Percentiles rank a stretch among this genome's conserved stretches.
Conservation (phyloP, 2,329 filamentous ascomycete species). For the Alternaria infectoria region DNA sequence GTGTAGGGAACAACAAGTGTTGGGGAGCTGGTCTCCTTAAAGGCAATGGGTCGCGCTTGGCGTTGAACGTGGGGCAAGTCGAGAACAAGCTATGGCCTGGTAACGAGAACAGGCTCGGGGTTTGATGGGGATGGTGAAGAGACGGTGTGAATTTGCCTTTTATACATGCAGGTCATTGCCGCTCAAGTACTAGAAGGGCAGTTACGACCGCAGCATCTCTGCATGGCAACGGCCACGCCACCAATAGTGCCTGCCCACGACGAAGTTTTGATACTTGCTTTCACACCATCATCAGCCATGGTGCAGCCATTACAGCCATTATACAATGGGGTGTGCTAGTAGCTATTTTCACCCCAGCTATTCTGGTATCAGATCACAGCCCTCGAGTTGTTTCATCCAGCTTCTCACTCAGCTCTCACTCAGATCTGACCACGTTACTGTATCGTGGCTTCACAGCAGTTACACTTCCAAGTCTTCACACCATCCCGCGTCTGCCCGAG, state of each 20-base stretch:
- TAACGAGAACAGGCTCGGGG: constrained; percentile 8
- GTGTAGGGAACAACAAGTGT: constrained; percentile 17
- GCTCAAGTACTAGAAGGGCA: constrained; percentile 16
- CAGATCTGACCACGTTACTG: not conserved
- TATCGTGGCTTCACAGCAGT: not conserved
- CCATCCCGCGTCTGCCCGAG: not conserved
- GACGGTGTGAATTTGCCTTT: constrained; percentile 20
- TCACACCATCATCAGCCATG: not conserved
- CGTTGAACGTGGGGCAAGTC: constrained; percentile 31
- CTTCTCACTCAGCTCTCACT: not conserved
- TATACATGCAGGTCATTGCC: constrained; percentile 21
- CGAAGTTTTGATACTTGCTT: not conserved
- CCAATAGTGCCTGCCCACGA: constrained; percentile 13
- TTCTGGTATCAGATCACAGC: not conserved
- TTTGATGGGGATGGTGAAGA: constrained; percentile 12
- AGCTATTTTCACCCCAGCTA: not conserved
- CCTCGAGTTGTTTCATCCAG: not conserved
- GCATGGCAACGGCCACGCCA: constrained; percentile 20
- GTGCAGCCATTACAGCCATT: not conserved
- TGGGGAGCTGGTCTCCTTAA: constrained; percentile 32
- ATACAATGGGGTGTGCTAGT: not conserved
- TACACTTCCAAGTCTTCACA: not conserved
- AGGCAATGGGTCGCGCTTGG: constrained; percentile 19
- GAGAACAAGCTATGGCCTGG: constrained; percentile 31
- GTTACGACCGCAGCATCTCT: constrained; percentile 21